Evolutionary conservation across 371 early-diverging fungal genomes (phyloP).

Genomic region (Mortierella sp.): DNA sequence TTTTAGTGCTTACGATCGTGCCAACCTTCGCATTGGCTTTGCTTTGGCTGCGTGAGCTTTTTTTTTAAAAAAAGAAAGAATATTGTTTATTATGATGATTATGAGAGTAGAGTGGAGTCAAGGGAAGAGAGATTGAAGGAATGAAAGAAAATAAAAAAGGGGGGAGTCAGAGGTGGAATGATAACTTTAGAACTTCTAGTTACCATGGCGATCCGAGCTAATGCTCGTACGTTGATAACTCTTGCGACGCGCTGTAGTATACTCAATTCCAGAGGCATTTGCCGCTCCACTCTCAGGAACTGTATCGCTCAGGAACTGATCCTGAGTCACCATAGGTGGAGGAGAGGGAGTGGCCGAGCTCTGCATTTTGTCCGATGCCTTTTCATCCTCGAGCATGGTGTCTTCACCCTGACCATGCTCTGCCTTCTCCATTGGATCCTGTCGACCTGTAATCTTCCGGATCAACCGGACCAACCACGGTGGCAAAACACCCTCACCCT

Average conservation of each 20-base stretch:
- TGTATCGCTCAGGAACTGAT: conserved; percentile 14
- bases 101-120: neutral
- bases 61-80: neutral
- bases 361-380: no score
- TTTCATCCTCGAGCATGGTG: no score
- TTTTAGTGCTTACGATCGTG: conserved; percentile 86
- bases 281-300: conserved; percentile 1
- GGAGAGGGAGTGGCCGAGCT: no score
- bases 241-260: conserved; percentile 8
- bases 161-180: neutral
- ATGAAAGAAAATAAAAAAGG: neutral
- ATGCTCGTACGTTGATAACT: conserved; percentile 33
- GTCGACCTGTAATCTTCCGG: conserved; percentile 42
- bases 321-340: neutral
- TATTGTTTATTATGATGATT: neutral
- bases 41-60: conserved; percentile 15
- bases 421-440: conserved; percentile 32
- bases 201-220: conserved; percentile 15
- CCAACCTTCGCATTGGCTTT: conserved; percentile 85
- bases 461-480: conserved; percentile 58
- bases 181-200: neutral
- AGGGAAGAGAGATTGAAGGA: neutral
- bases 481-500: conserved; percentile 56
- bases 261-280: conserved; percentile 24
- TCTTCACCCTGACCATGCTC: conserved; percentile 30